Base-by-base conservation (phyloP, 129 eudicot genomes). In the Tagetes erecta region DNA sequence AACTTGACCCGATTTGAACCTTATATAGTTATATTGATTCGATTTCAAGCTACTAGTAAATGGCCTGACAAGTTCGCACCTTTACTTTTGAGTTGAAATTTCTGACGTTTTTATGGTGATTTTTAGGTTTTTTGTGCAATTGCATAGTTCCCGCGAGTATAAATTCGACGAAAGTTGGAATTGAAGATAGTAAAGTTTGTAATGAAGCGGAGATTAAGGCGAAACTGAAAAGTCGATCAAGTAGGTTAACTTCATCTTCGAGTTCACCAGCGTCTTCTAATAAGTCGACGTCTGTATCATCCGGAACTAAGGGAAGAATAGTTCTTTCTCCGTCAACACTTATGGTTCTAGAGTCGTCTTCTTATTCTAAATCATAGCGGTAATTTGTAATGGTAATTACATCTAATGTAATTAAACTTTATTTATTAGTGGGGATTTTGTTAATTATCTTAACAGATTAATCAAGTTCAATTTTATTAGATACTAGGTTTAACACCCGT, bases 121-220 rank as follows among this genome's bases (percentile, higher is more conserved):
- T 8, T 31, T 36, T 57, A 92, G 96, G 97, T 45, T 67, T 80
- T 8, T 70, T 85, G 34, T 92, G 98, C 96, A 82, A 87, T 20
- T 92, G 98, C 64, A 83, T 92, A 2, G 80, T 92, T 63, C 98
- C 98, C 8, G 90, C 67, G 59, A 86, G 84, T 69, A 69, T 89
- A 66, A 84, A 82, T 14, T 65, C 92, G 4, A 84, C 90, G 3
- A 87, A 84, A 84, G 88, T 90, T 68, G 81, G 94, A 66, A 80
- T 72, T 6, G 91, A 89, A 73, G 92, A 86, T 42, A 36, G 40
- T 37, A 84, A 87, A 72, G 76, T 12, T 9, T 60, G 82, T 67
- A 81, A 83, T 30, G 82, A 37, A 39, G 80, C 20, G 2, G 87
- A 83, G 50, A 85, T 87, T 77, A 92, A 83, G 81, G 72, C 78